Base-by-base conservation (phyloP, 208 protist genomes). In the Naegleria fowleri region DNA sequence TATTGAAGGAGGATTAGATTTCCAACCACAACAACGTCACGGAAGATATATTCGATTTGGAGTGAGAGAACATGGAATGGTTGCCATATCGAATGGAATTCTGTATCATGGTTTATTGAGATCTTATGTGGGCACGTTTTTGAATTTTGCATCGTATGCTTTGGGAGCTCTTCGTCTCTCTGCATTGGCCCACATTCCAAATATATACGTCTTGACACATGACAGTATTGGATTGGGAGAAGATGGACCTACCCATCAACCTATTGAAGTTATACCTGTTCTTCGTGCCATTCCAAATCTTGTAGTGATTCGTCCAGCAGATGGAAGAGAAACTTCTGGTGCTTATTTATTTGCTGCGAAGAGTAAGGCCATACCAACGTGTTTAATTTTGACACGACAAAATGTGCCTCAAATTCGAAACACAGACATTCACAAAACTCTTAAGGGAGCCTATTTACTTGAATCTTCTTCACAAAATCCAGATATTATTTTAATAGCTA, bases 191-290 rank as follows among this genome's bases (percentile, higher is more conserved):
- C 94, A 99, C 86, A 94, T 96, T 91, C 95, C 96, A 88, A 95
- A 96, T 11, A 94, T 99, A 67, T 99, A 98, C 93, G 96, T 99
- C 84, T 97, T 99, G 88, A 99, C 99, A 22, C 99, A 99, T 95
- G 99, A 99, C 94, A 99, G 97, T 91, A 99, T 99, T 92, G 98
- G 97, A 90, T 95, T 99, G 52, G 99, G 99, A 91, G 99, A 99
- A 96, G 99, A 99, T 93, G 99, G 99, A 86, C 98, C 99, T 89
- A 99, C 99, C 29, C 99, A 99, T 94, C 99, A 99, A 95, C 98
- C 98, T 38, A 95, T 99, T 85, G 98, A 99, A 93, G 93, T 97
- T 13, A 91, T 98, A 19, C 92, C 95, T 16, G 87, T 92, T 36
- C 92, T 98, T 75, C 96, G 99, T 39, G 95, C 98, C 33, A 98